Conservation (phyloP, 2,329 filamentous ascomycete genomes). For the Colletotrichum liriopes region DNA sequence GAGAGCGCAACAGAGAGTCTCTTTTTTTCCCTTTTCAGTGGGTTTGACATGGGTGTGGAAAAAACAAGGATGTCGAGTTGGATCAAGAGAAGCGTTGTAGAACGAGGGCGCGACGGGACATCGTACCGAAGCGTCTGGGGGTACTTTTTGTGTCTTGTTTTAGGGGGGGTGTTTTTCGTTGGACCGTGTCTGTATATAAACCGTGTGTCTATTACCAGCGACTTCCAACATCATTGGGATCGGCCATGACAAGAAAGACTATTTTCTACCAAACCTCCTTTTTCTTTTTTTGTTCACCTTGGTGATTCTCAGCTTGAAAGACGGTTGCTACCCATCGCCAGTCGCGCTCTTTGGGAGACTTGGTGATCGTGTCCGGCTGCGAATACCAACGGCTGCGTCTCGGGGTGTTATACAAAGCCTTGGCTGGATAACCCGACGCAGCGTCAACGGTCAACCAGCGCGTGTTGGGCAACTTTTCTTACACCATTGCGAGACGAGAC, state of each 20-base stretch:
- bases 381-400: too few relatives aligned
- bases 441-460: too few relatives aligned
- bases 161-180: background rate
- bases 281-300: too few relatives aligned
- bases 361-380: too few relatives aligned
- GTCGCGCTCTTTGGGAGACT: too few relatives aligned
- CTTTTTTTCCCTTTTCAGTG: background rate
- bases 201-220: conserved; percentile 11
- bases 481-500: too few relatives aligned
- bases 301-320: background rate
- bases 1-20: conserved; percentile 14
- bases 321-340: background rate
- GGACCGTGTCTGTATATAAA: conserved; percentile 29
- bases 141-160: conserved; percentile 4
- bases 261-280: background rate
- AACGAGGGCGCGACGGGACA: conserved; percentile 10
- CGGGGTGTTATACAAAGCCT: too few relatives aligned
- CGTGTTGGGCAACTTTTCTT: too few relatives aligned
- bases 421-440: too few relatives aligned
- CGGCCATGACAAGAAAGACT: conserved; percentile 5
- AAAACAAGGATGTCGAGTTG: conserved; percentile 20
- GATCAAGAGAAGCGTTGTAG: conserved; percentile 26
- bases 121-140: conserved; percentile 6
- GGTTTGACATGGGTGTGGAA: background rate
- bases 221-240: conserved; percentile 10